Evolutionary conservation across 2,329 filamentous ascomycete species (phyloP).

Genomic region (Neoascochyta sp.): DNA sequence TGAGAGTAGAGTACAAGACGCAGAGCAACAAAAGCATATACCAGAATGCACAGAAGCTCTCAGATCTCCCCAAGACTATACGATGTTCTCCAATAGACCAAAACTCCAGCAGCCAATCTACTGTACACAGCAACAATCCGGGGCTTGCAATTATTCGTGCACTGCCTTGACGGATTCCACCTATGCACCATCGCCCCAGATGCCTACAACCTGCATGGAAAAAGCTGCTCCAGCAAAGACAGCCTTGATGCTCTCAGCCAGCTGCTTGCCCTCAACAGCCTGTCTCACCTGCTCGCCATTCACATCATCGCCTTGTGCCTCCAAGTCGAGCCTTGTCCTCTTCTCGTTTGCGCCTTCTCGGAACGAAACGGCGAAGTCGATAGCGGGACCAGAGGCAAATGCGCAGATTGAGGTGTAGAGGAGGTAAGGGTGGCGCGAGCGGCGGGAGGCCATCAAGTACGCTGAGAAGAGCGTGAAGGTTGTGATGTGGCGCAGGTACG

Average conservation of each 20-base stretch:
- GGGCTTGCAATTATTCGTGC: too few relatives aligned
- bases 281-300: constrained; percentile 51
- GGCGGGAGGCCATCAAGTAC: constrained; percentile 70
- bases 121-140: too few relatives aligned
- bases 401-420: constrained; percentile 76
- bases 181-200: constrained; percentile 48
- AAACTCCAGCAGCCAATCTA: too few relatives aligned
- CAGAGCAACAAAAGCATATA: too few relatives aligned
- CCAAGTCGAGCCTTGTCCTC: constrained; percentile 23
- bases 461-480: constrained; percentile 71
- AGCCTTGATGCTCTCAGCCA: constrained; percentile 43
- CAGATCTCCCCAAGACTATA: too few relatives aligned
- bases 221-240: constrained; percentile 45
- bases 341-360: constrained; percentile 20
- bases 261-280: constrained; percentile 43
- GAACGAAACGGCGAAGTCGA: constrained; percentile 36
- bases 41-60: too few relatives aligned
- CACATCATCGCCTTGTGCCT: constrained; percentile 41
- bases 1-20: too few relatives aligned
- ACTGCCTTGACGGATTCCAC: neutral
- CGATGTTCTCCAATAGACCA: too few relatives aligned
- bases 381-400: constrained; percentile 42
- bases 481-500: constrained; percentile 65
- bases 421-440: constrained; percentile 80
- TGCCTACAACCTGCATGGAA: constrained; percentile 46